Percentiles rank a stretch among this genome's conserved stretches.
Conservation (phyloP, 148 eudicot genomes). For the Vaccinium macrocarpon region DNA sequence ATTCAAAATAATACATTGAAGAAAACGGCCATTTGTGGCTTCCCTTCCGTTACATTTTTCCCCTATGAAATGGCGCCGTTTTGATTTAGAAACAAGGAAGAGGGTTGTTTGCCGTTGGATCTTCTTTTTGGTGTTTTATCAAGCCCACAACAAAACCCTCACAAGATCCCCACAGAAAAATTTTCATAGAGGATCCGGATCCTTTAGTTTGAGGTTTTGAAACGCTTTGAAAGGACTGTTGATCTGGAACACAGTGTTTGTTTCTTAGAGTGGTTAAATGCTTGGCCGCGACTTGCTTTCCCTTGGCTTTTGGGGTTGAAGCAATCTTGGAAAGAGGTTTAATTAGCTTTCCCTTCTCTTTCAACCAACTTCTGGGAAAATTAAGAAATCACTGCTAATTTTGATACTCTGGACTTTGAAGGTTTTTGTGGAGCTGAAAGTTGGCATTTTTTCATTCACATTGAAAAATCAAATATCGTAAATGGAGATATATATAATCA, state of each 20-base stretch:
- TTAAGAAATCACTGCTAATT: slow-evolving; percentile 52
- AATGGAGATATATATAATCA: no score
- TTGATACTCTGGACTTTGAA: slow-evolving; percentile 62
- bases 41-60: no score
- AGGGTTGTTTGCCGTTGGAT: no score
- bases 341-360: slow-evolving; percentile 23
- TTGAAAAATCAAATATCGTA: slow-evolving; percentile 23
- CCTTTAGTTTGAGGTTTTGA: slow-evolving; percentile 45
- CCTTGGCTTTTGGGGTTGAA: slow-evolving; percentile 56
- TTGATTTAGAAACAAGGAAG: no score
- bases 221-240: slow-evolving; percentile 57
- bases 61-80: no score
- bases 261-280: slow-evolving; percentile 79
- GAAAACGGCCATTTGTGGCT: no score
- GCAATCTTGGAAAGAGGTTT: slow-evolving; percentile 31
- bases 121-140: no score
- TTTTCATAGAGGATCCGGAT: no score
- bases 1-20: no score
- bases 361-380: slow-evolving; percentile 48
- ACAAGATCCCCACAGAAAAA: no score
- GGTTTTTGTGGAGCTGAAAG: slow-evolving; percentile 81
- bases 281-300: slow-evolving; percentile 84
- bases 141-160: no score
- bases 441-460: slow-evolving; percentile 52
- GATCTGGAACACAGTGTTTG: slow-evolving; percentile 42